phyloP scores from a whole-genome alignment of 495 filamentous ascomycete genomes.

The Penicillium soppii region DNA sequence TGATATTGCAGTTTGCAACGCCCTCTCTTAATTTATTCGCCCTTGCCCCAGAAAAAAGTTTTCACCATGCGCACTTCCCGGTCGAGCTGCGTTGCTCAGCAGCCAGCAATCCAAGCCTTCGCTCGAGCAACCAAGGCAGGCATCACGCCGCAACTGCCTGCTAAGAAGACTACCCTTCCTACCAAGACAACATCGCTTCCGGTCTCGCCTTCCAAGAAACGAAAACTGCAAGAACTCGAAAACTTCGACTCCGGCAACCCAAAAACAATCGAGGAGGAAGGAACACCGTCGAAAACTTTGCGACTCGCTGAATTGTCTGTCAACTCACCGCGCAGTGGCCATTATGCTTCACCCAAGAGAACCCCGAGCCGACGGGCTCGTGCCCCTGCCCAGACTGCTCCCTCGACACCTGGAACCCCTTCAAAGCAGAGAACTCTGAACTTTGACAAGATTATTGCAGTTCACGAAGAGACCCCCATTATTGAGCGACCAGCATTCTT shows the following conservation, averaged over 20 bases:
- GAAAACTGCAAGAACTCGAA: slow-evolving; percentile 45
- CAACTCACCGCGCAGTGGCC: slow-evolving; percentile 39
- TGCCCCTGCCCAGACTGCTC: slow-evolving; percentile 10
- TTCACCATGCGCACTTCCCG: slow-evolving; percentile 26
- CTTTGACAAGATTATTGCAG: slow-evolving; percentile 13
- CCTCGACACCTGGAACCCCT: slow-evolving; percentile 25
- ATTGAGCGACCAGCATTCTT: slow-evolving; percentile 31
- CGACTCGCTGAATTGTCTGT: slow-evolving; percentile 39
- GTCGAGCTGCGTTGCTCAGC: slow-evolving; percentile 33
- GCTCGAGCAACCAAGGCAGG: slow-evolving; percentile 46
- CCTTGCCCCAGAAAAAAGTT: slow-evolving; percentile 16
- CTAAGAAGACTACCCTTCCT: slow-evolving; percentile 16
- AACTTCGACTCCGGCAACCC: slow-evolving; percentile 26
- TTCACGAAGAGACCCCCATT: slow-evolving; percentile 11
- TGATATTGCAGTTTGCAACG: slow-evolving; percentile 24
- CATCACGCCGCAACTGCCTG: slow-evolving; percentile 18
- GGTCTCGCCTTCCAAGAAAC: slow-evolving; percentile 47
- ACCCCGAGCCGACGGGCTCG: slow-evolving; percentile 19
- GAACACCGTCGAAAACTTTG: slow-evolving; percentile 43
- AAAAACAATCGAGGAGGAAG: slow-evolving; percentile 18
- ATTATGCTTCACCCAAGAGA: slow-evolving; percentile 29
- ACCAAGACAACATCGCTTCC: slow-evolving; percentile 15
- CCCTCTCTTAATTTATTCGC: slow-evolving; percentile 13
- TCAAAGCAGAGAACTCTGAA: slow-evolving; percentile 34
- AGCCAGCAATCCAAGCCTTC: slow-evolving; percentile 41